phyloP scores from a whole-genome alignment of 2,329 filamentous ascomycete species.

The Hortaea sp. region DNA sequence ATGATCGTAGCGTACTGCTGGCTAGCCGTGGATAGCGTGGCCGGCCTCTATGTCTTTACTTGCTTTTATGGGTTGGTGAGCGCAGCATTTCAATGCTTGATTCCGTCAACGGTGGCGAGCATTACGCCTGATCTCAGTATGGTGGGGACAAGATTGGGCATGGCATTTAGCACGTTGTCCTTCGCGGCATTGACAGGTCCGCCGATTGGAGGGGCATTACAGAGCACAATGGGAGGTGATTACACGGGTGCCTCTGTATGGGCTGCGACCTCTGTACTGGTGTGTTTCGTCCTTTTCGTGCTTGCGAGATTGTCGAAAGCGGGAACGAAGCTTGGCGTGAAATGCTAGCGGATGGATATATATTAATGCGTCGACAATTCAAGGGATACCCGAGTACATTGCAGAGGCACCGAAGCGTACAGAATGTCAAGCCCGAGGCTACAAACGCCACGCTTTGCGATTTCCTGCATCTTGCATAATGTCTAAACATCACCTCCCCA shows the following conservation, averaged over 20 bases:
- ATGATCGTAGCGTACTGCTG: conserved; percentile 46
- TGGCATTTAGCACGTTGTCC: conserved; percentile 37
- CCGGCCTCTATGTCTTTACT: conserved; percentile 34
- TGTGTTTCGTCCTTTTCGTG: conserved; percentile 11
- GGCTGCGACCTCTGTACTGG: conserved; percentile 22
- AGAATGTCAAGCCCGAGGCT: too few species aligned
- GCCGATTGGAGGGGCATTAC: conserved; percentile 37
- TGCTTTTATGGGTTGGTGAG: conserved; percentile 36
- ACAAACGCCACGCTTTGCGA: too few species aligned
- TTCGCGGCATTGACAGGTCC: conserved; percentile 37
- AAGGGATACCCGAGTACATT: too few species aligned
- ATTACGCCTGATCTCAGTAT: conserved; percentile 38
- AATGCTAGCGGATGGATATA: conserved; percentile 1
- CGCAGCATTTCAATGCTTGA: conserved; percentile 36
- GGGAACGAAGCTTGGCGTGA: conserved; percentile 14
- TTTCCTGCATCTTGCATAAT: too few species aligned
- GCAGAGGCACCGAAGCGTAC: too few species aligned
- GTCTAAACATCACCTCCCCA: too few species aligned
- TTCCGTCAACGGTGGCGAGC: conserved; percentile 33
- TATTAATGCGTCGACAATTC: neutral
- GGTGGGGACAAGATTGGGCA: conserved; percentile 38
- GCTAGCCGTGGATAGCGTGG: conserved; percentile 37
- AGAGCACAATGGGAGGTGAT: conserved; percentile 28
- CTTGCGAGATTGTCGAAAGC: conserved; percentile 16
- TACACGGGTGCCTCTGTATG: conserved; percentile 37